Evolutionary conservation across 2,329 filamentous ascomycete genomes (phyloP), one percentile per base, ranked within the genome.

Genomic region (Aspergillus sp.): DNA sequence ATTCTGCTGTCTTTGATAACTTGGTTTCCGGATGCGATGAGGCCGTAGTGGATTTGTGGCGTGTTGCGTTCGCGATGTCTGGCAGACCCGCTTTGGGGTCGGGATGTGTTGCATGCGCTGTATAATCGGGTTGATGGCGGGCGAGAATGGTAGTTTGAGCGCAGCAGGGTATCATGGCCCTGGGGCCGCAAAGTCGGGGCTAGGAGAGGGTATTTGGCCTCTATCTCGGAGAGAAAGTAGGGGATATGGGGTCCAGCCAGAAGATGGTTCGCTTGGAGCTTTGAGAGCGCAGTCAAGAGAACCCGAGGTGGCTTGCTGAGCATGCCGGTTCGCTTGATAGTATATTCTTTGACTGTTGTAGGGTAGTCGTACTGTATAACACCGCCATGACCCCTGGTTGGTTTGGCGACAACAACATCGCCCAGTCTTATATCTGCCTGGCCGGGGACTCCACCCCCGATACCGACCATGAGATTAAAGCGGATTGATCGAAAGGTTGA

Each of bases 341-440:
- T 17, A 4, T 39, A 7, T 3, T 47, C 27, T 12, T 27, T 9
- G 17, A 55, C n/a, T 19, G 52, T 33, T 31, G 52, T 54, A n/a
- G 17, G 25, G n/a, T 41, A 49, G 19, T 54, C 56, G 25, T 57
- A 45, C 2, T 53, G 51, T 1, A 57, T 25, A 4, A 54, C 48
- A 0, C 62, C 62, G 1, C 52, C 37, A 19, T 12, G 27, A 0
- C 3, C 51, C 25, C 15, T 19, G 23, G n/a, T 47, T 3, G 61
- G 53, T 19, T 45, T 55, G 55, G 65, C 66, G 7, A 69, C 58
- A 3, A 68, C 67, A 1, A 69, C 56, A 58, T 68, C 65, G 3
- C 66, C 64, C 3, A 67, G 47, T 4, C 59, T 59, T 46, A 68
- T 62, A 23, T 64, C 57, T 0, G 6, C 47, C 3, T 54, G 41